Percentiles rank a stretch among this genome's conserved stretches.
Evolutionary conservation across 257 asterid genomes (phyloP).

Genomic region (Plantago elongata): DNA sequence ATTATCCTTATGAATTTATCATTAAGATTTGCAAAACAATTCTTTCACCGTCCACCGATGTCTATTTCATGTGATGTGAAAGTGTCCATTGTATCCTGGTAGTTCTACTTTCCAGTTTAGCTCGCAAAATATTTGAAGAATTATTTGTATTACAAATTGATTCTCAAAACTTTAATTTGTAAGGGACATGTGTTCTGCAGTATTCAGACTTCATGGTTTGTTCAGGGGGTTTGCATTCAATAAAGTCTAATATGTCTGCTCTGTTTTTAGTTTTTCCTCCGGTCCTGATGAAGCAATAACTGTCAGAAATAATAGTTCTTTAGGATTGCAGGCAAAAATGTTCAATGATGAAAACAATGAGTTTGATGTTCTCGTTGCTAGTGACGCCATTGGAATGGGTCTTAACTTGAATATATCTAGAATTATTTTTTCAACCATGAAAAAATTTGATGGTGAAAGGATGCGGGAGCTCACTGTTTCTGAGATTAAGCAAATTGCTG

Average conservation of each 20-base stretch:
- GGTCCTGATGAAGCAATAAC: conserved; percentile 21
- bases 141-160: background rate
- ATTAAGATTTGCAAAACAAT: background rate
- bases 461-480: conserved; percentile 68
- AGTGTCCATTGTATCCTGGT: background rate
- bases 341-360: conserved; percentile 81
- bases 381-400: conserved; percentile 99
- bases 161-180: background rate
- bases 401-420: conserved; percentile 94
- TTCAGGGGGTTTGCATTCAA: conserved; percentile 1
- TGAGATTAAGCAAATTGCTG: conserved; percentile 98
- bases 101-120: background rate
- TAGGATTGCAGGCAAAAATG: conserved; percentile 90
- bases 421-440: conserved; percentile 72
- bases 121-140: background rate
- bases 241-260: conserved; percentile 8
- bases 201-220: background rate
- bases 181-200: background rate
- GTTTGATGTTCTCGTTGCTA: conserved; percentile 89
- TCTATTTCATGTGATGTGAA: conserved; percentile 1
- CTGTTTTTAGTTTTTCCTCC: conserved; percentile 1
- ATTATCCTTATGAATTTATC: background rate
- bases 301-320: conserved; percentile 44
- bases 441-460: conserved; percentile 77
- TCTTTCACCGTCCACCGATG: background rate